Evolutionary conservation across 306 rosid genomes (phyloP).

Genomic region (Mucuna pruriens): DNA sequence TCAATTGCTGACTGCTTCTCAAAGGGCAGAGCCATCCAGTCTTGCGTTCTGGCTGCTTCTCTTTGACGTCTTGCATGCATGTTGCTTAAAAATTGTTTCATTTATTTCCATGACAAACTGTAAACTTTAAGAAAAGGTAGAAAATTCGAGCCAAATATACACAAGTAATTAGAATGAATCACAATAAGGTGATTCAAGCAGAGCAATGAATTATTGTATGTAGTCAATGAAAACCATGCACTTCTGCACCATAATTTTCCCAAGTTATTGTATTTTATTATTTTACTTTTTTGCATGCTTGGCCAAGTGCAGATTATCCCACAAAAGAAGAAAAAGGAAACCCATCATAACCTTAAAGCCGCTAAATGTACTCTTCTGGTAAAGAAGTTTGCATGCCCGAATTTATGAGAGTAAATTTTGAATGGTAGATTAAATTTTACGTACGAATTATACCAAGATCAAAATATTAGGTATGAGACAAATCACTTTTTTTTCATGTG

Average conservation of each 20-base stretch:
- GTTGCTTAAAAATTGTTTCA: background rate
- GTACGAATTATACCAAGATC: background rate
- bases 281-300: background rate
- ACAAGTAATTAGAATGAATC: background rate
- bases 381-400: background rate
- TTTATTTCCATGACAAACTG: slow-evolving; percentile 41
- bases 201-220: background rate
- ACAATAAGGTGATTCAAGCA: background rate
- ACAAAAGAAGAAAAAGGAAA: too few relatives aligned
- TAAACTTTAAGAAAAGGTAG: background rate
- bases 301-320: background rate
- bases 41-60: background rate
- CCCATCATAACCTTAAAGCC: too few relatives aligned
- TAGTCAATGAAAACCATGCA: slow-evolving; percentile 18
- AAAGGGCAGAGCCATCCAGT: too few relatives aligned
- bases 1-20: too few relatives aligned
- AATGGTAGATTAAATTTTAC: too few relatives aligned
- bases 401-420: background rate
- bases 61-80: background rate
- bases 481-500: background rate
- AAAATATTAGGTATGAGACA: too few relatives aligned
- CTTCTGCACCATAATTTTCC: background rate
- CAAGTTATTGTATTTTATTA: background rate
- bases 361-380: background rate
- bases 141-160: background rate